Percentiles rank a stretch among this genome's conserved stretches.
Evolutionary conservation across 768 basidiomycete species (phyloP).

Genomic region (Hypholoma sublateritium): DNA sequence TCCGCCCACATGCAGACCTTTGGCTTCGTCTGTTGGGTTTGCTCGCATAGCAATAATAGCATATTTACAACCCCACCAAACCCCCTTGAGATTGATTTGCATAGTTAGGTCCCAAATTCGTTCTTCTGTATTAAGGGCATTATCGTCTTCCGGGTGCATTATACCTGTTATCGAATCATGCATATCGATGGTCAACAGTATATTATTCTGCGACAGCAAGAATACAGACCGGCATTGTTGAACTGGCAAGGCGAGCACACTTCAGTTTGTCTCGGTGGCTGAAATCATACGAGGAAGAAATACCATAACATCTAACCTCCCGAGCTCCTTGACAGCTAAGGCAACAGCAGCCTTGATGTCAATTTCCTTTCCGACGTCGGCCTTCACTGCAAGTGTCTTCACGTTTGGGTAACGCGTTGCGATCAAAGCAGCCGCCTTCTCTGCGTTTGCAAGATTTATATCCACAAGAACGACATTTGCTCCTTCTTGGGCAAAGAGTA

Average conservation of each 20-base stretch:
- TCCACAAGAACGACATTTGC: conserved; percentile 90
- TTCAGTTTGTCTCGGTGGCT: not conserved
- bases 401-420: conserved; percentile 65
- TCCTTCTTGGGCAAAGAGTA: conserved; percentile 93
- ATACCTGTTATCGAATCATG: conserved; percentile 58
- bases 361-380: conserved; percentile 87
- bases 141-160: conserved; percentile 95
- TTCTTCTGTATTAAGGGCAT: conserved; percentile 96
- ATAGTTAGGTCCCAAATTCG: conserved; percentile 93
- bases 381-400: conserved; percentile 66
- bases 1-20: conserved; percentile 78
- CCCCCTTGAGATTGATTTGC: conserved; percentile 96
- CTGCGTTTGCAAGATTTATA: conserved; percentile 74
- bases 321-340: conserved; percentile 77
- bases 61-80: conserved; percentile 99
- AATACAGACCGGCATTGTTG: conserved; percentile 76
- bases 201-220: not conserved
- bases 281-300: not conserved
- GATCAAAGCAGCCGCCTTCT: conserved; percentile 67
- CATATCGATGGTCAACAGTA: not conserved
- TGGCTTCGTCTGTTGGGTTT: conserved; percentile 80
- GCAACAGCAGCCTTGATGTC: conserved; percentile 86
- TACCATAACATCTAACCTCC: conserved; percentile 95
- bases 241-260: conserved; percentile 51
- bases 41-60: conserved; percentile 96